Base-by-base conservation (phyloP, 306 rosid species). In the Corylus avellana region DNA sequence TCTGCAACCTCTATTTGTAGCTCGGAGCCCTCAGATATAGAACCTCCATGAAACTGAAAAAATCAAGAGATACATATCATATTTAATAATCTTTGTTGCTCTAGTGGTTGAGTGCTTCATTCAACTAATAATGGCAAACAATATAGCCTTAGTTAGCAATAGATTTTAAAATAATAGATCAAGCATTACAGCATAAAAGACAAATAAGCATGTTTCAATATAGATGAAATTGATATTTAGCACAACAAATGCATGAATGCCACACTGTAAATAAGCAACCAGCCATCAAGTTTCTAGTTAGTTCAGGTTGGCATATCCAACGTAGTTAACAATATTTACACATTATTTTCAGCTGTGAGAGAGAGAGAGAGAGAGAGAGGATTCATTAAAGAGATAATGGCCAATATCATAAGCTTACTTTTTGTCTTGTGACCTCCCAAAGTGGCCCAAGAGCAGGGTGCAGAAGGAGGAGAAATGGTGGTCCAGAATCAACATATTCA, bases 391-490 rank as follows among this genome's bases (percentile, higher is more conserved):
- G 27, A 20, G 62, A 70, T 25, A n/a, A 27, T 74, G 75, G 27
- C 14, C 22, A 75, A 66, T 17, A 83, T 8, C 3, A 50, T n/a
- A 4, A 58, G 78, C 77, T 77, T 85, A 93, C 98, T 73, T 95
- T 95, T 78, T 95, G 98, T 89, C 91, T 90, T 62, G 92, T 84
- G 80, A 95, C 88, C 86, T 93, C 97, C 99, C 99, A 95, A 77
- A 95, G 97, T 48, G 99, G 98, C 75, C 99, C 99, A 73, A 95
- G 98, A 84, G 97, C 90, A 79, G 99, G 99, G 82, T 92, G 98
- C 83, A 93, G 85, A 81, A 93, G 92, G 72, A 95, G 87, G 81
- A 95, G 94, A 91, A 91, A 93, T 59, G 99, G 98, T 25, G 99
- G 99, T 75, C 89, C 99, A 9, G 92, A 90, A 90, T 83, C 84